These are phyloP conservation scores for Debaryomycetaceae sp. DNA, from an alignment of 1,139 yeast genomes.

Conservation along the genomic window DNA sequence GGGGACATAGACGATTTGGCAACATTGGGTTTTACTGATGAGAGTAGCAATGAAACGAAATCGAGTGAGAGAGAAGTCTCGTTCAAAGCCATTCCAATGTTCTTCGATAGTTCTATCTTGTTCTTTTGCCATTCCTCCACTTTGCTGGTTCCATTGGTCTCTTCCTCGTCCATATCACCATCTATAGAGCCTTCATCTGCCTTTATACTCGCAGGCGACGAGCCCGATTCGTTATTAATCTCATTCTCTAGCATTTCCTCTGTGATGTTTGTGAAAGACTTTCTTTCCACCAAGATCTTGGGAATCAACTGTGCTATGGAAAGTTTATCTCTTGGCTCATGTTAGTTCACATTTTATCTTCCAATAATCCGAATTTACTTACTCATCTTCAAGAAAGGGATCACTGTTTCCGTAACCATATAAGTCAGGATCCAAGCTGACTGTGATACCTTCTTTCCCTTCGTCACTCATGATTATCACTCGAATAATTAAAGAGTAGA, in stretches of 20 bases:
- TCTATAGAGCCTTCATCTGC: conserved; percentile 2
- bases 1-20: conserved; percentile 90
- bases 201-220: conserved; percentile 6
- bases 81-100: conserved; percentile 69
- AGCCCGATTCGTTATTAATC: conserved; percentile 9
- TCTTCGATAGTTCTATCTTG: conserved; percentile 52
- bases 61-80: conserved; percentile 88
- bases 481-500: background rate
- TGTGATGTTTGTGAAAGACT: conserved; percentile 45
- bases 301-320: conserved; percentile 41
- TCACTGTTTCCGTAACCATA: conserved; percentile 30
- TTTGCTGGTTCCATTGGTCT: conserved; percentile 9
- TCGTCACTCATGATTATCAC: background rate
- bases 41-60: conserved; percentile 75
- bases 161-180: conserved; percentile 6
- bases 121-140: conserved; percentile 53
- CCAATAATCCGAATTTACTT: conserved; percentile 13
- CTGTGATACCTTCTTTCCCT: conserved; percentile 1
- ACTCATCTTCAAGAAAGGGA: conserved; percentile 40
- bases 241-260: conserved; percentile 48
- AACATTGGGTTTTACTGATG: conserved; percentile 80
- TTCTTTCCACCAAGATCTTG: conserved; percentile 35
- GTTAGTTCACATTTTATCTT: conserved; percentile 10
- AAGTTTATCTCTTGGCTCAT: conserved; percentile 28
- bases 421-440: conserved; percentile 20